phyloP scores from a whole-genome alignment of 352 stramenopile species.

The Phytophthora citrophthora region DNA sequence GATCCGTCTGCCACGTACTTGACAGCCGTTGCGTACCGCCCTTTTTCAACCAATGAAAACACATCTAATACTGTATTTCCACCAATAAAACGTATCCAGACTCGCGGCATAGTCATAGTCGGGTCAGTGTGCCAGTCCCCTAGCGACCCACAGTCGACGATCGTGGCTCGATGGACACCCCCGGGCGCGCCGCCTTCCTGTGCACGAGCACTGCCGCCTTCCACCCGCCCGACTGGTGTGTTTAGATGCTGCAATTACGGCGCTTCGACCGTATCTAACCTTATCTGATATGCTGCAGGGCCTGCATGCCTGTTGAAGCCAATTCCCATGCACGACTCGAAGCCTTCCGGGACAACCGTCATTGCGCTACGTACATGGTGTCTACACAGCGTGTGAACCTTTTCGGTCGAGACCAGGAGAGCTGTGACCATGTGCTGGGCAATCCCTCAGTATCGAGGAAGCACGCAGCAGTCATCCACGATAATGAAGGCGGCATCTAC shows the following conservation, averaged over 20 bases:
- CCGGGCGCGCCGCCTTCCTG: slow-evolving; percentile 77
- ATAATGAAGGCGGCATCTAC: slow-evolving; percentile 82
- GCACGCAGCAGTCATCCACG: slow-evolving; percentile 87
- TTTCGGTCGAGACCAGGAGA: slow-evolving; percentile 87
- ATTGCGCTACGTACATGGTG: slow-evolving; percentile 89
- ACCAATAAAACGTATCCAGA: slow-evolving; percentile 8
- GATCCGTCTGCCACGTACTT: slow-evolving; percentile 12
- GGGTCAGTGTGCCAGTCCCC: slow-evolving; percentile 9
- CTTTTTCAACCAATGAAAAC: slow-evolving; percentile 5
- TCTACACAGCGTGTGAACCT: slow-evolving; percentile 83
- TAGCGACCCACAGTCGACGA: slow-evolving; percentile 16
- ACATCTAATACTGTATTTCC: not conserved
- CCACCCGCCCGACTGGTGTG: slow-evolving; percentile 77
- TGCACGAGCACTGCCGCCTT: slow-evolving; percentile 80
- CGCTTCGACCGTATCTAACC: not conserved
- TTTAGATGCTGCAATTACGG: not conserved
- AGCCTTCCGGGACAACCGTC: slow-evolving; percentile 74
- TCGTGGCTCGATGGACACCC: slow-evolving; percentile 42
- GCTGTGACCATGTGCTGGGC: slow-evolving; percentile 85
- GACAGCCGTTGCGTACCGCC: slow-evolving; percentile 3
- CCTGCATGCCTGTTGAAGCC: slow-evolving; percentile 62
- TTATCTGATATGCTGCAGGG: slow-evolving; percentile 42
- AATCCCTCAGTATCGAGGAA: slow-evolving; percentile 90
- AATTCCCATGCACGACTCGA: slow-evolving; percentile 79
- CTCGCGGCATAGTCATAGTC: slow-evolving; percentile 28